These are phyloP conservation scores for Biancaea sappan DNA, from an alignment of 306 rosid genomes.

Conservation along the genomic window DNA sequence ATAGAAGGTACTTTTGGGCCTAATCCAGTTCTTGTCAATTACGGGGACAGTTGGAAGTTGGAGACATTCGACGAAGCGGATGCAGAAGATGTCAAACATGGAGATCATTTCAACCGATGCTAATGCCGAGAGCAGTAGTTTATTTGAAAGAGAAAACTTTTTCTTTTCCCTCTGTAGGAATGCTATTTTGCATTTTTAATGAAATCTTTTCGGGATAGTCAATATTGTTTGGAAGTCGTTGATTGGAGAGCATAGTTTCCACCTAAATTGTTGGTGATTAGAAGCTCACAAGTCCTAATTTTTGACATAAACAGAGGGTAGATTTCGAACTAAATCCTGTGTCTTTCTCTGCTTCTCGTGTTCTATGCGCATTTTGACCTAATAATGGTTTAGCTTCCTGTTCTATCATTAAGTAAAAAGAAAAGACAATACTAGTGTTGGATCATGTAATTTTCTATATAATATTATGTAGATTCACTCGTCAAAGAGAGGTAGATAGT, in stretches of 20 bases:
- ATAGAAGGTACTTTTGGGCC: conserved; percentile 34
- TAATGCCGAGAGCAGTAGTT: conserved; percentile 34
- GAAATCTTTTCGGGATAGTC: not conserved
- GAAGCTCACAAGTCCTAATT: too few relatives aligned
- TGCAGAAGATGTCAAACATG: conserved; percentile 31
- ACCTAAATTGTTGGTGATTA: too few relatives aligned
- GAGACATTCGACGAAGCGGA: conserved; percentile 53
- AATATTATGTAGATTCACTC: not conserved
- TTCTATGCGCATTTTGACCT: too few relatives aligned
- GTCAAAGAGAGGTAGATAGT: not conserved
- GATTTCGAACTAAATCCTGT: too few relatives aligned
- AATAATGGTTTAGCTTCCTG: too few relatives aligned
- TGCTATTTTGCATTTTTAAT: not conserved
- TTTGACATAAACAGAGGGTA: too few relatives aligned
- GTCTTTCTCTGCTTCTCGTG: too few relatives aligned
- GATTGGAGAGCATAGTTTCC: too few relatives aligned
- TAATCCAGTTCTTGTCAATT: conserved; percentile 51
- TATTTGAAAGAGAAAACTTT: not conserved
- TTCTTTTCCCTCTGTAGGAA: not conserved
- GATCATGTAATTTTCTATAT: too few relatives aligned
- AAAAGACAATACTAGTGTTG: too few relatives aligned
- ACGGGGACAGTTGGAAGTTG: conserved; percentile 62
- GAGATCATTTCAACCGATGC: conserved; percentile 10
- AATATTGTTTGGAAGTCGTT: not conserved
- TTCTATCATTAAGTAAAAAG: too few relatives aligned